Percentiles rank a stretch among this genome's conserved stretches.
phyloP scores from a whole-genome alignment of 2,329 filamentous ascomycete genomes.

The Trichoderma afroharzianum region DNA sequence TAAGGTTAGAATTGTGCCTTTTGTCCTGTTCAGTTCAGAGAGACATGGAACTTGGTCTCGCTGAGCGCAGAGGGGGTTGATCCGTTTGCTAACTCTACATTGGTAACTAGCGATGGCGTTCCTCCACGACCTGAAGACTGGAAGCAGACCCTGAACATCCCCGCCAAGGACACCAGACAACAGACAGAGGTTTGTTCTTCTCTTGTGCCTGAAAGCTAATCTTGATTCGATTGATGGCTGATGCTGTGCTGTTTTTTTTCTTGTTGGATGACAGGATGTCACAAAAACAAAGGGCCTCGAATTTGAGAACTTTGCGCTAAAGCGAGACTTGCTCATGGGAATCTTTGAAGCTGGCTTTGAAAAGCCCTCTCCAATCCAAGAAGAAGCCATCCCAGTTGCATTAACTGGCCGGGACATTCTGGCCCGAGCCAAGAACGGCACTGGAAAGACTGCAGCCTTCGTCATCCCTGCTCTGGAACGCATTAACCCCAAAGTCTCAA shows the following conservation, averaged over 20 bases:
- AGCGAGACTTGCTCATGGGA: constrained; percentile 94
- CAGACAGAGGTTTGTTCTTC: constrained; percentile 66
- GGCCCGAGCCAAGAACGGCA: constrained; percentile 96
- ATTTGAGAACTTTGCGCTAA: constrained; percentile 95
- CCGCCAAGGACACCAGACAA: constrained; percentile 69
- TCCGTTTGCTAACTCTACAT: background rate
- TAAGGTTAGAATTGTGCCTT: constrained; percentile 35
- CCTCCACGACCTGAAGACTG: constrained; percentile 56
- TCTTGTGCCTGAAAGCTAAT: background rate
- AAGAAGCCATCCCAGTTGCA: constrained; percentile 97
- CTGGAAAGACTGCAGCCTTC: constrained; percentile 96
- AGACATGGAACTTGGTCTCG: background rate
- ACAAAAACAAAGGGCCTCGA: constrained; percentile 96
- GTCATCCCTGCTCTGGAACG: constrained; percentile 93
- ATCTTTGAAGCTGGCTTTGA: constrained; percentile 99
- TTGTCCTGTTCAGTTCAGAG: constrained; percentile 11
- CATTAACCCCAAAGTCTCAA: constrained; percentile 93
- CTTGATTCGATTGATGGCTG: constrained; percentile 20
- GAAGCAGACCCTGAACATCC: constrained; percentile 70
- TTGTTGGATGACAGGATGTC: constrained; percentile 66
- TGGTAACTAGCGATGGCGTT: constrained; percentile 39
- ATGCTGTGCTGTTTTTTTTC: constrained; percentile 17
- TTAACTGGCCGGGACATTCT: constrained; percentile 93
- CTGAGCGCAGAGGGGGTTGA: constrained; percentile 3
- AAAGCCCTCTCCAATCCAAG: constrained; percentile 97